A percentile compares a stretch with the other conserved stretches of the same genome.
phyloP scores from a whole-genome alignment of 2,329 filamentous ascomycete species.

The Hymenoscyphus occultus region DNA sequence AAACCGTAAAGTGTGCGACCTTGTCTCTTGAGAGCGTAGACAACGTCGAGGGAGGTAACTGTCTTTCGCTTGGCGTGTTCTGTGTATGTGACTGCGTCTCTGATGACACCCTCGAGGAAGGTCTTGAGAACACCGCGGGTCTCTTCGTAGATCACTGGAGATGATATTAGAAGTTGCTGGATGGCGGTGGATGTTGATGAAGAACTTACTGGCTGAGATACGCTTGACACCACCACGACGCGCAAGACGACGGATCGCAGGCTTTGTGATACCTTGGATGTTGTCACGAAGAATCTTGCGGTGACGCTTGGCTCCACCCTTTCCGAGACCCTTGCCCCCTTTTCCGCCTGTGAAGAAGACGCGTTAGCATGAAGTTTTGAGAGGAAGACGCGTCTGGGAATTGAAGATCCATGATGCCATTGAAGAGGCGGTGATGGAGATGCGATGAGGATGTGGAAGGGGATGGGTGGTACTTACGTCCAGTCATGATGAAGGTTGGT shows the following conservation, averaged over 20 bases:
- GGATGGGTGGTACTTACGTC: conserved; percentile 47
- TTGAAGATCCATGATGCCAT: too few species aligned
- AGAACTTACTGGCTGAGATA: conserved; percentile 84
- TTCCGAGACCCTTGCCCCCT: conserved; percentile 96
- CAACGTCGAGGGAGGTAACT: conserved; percentile 62
- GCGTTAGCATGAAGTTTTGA: conserved; percentile 66
- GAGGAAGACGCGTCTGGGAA: conserved; percentile 13
- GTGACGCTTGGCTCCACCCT: conserved; percentile 98
- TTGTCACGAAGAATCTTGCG: conserved; percentile 99
- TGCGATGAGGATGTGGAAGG: not conserved
- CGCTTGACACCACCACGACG: conserved; percentile 99
- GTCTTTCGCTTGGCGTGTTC: conserved; percentile 81
- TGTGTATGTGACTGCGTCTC: conserved; percentile 45
- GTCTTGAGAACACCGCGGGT: conserved; percentile 80
- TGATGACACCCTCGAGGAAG: conserved; percentile 79
- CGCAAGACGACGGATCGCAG: conserved; percentile 95
- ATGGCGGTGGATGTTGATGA: not conserved
- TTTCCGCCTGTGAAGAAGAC: conserved; percentile 36
- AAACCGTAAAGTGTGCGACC: conserved; percentile 67
- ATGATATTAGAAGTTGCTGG: conserved; percentile 6
- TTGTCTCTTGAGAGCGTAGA: conserved; percentile 65
- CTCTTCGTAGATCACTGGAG: conserved; percentile 42
- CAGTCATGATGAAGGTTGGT: conserved; percentile 52
- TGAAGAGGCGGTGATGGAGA: not conserved
- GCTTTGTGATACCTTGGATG: conserved; percentile 99